Conservation (phyloP, 805 yeast species). For the Saccharomycopsis amapae region DNA sequence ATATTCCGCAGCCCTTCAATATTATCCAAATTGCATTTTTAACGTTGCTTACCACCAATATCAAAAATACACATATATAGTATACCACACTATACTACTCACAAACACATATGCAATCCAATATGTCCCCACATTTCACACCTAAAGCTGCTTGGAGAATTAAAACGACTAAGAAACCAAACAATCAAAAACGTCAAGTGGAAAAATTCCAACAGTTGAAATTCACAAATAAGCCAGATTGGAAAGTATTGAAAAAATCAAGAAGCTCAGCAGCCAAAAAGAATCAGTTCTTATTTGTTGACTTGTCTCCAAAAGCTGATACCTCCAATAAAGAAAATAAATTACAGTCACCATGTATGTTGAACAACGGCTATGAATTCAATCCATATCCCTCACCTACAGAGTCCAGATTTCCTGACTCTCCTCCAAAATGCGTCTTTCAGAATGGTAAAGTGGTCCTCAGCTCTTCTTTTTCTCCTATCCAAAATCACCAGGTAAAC, state of each 20-base stretch:
- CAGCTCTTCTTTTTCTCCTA: not conserved
- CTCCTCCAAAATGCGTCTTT: constrained; percentile 18
- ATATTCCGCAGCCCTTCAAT: too few relatives aligned
- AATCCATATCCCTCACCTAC: constrained; percentile 4
- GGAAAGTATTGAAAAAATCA: constrained; percentile 24
- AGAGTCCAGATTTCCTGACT: constrained; percentile 3
- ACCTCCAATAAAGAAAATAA: not conserved
- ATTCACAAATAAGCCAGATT: constrained; percentile 16
- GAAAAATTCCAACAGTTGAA: constrained; percentile 16
- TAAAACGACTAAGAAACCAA: not conserved
- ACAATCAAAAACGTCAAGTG: constrained; percentile 7
- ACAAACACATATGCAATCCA: not conserved
- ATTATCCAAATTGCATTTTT: too few relatives aligned
- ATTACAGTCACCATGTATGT: not conserved
- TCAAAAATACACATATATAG: too few relatives aligned
- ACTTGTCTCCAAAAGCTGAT: constrained; percentile 22
- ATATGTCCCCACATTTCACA: not conserved
- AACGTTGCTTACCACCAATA: too few relatives aligned
- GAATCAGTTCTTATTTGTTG: constrained; percentile 30
- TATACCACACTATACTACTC: too few relatives aligned
- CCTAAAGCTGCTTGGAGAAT: constrained; percentile 13
- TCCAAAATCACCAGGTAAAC: not conserved
- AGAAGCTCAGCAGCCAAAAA: constrained; percentile 29
- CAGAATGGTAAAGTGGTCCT: constrained; percentile 13
- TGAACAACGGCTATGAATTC: not conserved